Evolutionary conservation across 257 asterid genomes (phyloP), one percentile per base, ranked within the genome.

Genomic region (Lycium barbarum): DNA sequence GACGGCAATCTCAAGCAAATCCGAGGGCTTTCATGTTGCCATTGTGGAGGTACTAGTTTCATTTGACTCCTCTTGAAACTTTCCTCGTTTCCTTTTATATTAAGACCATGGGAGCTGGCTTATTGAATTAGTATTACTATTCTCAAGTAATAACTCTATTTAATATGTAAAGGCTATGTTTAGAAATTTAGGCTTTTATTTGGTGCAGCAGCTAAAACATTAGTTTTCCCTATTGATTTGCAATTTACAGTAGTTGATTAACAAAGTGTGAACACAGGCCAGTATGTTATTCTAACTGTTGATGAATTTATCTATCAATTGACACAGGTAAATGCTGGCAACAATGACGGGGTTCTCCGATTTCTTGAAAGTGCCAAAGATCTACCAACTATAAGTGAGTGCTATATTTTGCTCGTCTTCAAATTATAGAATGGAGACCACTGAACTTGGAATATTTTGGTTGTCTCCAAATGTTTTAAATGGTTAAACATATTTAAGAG

Each of bases 331-430:
- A 84, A 78, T 80, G 14, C 58, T 47, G 83, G 84, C 81, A 85
- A 86, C 61, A 85, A 70, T 35, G 86, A 79, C 35, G 90, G 86
- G 65, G 85, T 87, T 14, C 80, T 86, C 82, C 83, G 59, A 81
- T 90, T 89, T 86, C 91, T 90, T 59, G 91, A 90, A 73, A 85
- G 84, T 38, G 90, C 87, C 9, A 89, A 87, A 63, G 88, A 86
- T 20, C 70, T 89, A 78, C 93, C 93, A 71, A 88, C 90, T 18
- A 86, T 90, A 85, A 84, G 93, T 90, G 81, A 90, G 93, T 88
- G 15, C 2, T 53, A 20, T n/a, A 20, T 3, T 8, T 62, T 67
- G 40, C 74, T 35, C 9, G 82, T 53, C 82, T 78, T 14, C 9
- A 4, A 70, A 78, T 2, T 40, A 40, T 40, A 40, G 7, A 40